Conservation (phyloP, 352 stramenopile species). For the Stephanocyclus meneghinianus region DNA sequence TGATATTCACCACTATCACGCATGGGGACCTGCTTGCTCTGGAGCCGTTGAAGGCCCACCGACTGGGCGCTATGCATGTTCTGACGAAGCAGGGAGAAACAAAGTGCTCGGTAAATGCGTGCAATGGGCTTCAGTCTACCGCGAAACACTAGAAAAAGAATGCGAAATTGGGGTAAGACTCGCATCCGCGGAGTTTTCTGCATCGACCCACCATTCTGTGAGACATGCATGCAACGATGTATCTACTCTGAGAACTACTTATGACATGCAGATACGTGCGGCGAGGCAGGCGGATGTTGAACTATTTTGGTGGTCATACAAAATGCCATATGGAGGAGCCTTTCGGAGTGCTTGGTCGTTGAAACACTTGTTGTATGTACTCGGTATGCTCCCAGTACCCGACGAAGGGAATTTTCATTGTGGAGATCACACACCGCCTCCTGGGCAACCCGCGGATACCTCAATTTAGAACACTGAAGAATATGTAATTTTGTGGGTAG, state of each 20-base stretch:
- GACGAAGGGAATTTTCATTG: slow-evolving; percentile 54
- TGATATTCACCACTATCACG: slow-evolving; percentile 78
- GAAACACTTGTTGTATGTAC: slow-evolving; percentile 64
- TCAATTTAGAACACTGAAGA: slow-evolving; percentile 20
- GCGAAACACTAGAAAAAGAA: slow-evolving; percentile 47
- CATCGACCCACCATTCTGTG: slow-evolving; percentile 69
- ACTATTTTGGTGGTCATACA: slow-evolving; percentile 70
- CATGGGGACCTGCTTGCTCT: slow-evolving; percentile 55
- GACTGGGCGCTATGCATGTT: slow-evolving; percentile 52
- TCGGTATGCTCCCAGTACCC: slow-evolving; percentile 49
- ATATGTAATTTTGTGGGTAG: no score
- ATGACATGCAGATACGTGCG: slow-evolving; percentile 52
- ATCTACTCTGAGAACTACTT: slow-evolving; percentile 50
- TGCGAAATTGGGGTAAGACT: slow-evolving; percentile 47
- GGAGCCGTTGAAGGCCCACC: slow-evolving; percentile 59
- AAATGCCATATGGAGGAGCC: slow-evolving; percentile 72
- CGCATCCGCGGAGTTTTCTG: slow-evolving; percentile 68
- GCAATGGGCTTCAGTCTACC: slow-evolving; percentile 52
- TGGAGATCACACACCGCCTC: slow-evolving; percentile 35
- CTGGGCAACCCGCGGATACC: slow-evolving; percentile 31
- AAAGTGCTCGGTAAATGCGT: slow-evolving; percentile 48
- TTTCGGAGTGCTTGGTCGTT: slow-evolving; percentile 75
- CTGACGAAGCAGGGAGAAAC: slow-evolving; percentile 25
- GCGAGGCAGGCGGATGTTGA: slow-evolving; percentile 55
- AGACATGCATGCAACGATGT: slow-evolving; percentile 65